Evolutionary conservation across 352 stramenopile species (phyloP).

Genomic region (Phytophthora tubulina): DNA sequence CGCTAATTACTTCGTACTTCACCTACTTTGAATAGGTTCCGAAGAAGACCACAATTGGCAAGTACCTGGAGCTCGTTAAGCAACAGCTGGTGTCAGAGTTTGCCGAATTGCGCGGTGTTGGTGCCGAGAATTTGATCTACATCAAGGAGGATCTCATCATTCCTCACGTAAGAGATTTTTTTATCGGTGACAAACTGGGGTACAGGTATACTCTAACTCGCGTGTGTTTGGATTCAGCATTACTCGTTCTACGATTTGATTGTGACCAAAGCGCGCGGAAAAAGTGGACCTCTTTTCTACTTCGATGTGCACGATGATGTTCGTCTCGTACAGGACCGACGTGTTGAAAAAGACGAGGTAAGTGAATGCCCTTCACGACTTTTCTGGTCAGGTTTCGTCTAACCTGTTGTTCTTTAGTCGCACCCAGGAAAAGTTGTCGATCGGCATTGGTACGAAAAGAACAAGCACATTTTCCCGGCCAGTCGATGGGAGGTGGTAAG

Average conservation of each 20-base stretch:
- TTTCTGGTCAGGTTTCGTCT: neutral
- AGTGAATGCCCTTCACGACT: neutral
- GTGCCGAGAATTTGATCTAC: slow-evolving; percentile 96
- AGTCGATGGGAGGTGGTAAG: slow-evolving; percentile 96
- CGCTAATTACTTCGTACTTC: neutral
- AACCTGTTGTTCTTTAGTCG: slow-evolving; percentile 54
- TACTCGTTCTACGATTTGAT: slow-evolving; percentile 99
- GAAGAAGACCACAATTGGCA: slow-evolving; percentile 94
- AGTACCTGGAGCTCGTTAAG: slow-evolving; percentile 88
- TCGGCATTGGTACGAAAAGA: slow-evolving; percentile 98
- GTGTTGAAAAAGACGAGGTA: slow-evolving; percentile 97
- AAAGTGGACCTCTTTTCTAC: slow-evolving; percentile 97
- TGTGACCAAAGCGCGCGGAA: slow-evolving; percentile 96
- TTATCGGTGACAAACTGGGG: neutral
- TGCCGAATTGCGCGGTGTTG: slow-evolving; percentile 91
- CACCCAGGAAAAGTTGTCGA: slow-evolving; percentile 98
- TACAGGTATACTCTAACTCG: slow-evolving; percentile 13
- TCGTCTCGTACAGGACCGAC: slow-evolving; percentile 91
- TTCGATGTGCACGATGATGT: slow-evolving; percentile 97
- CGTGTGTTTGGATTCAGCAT: slow-evolving; percentile 61
- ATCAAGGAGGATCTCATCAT: slow-evolving; percentile 99
- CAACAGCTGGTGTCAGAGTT: slow-evolving; percentile 95
- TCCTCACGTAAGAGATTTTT: slow-evolving; percentile 74
- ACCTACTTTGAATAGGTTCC: slow-evolving; percentile 50
- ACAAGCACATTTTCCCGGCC: slow-evolving; percentile 99